phyloP scores from a whole-genome alignment of 441 rosid genomes.

The Erodium texanum region DNA sequence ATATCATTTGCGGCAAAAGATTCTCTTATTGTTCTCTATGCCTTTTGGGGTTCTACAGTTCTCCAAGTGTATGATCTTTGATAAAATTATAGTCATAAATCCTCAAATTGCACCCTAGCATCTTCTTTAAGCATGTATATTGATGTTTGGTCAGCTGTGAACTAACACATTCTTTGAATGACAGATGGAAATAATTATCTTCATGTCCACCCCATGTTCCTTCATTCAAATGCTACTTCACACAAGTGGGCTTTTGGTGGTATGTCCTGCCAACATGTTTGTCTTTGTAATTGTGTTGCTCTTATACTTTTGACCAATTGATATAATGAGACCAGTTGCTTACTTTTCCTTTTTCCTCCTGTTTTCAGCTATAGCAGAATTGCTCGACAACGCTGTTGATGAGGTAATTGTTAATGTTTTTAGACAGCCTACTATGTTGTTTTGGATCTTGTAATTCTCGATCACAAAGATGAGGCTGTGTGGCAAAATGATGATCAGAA shows the following conservation, averaged over 20 bases:
- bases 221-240: constrained; percentile 97
- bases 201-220: constrained; percentile 93
- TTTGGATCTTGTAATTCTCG: background rate
- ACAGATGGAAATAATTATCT: constrained; percentile 69
- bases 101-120: background rate
- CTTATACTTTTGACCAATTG: constrained; percentile 5
- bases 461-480: background rate
- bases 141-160: constrained; percentile 11
- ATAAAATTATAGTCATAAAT: background rate
- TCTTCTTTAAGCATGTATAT: constrained; percentile 9
- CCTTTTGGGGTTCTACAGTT: background rate
- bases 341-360: background rate
- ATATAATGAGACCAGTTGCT: constrained; percentile 7
- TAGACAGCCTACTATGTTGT: background rate
- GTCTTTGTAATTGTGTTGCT: background rate
- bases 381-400: constrained; percentile 23
- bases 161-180: constrained; percentile 5
- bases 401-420: constrained; percentile 14
- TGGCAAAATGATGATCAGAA: background rate
- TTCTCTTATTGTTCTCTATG: no score
- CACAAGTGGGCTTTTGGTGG: constrained; percentile 99
- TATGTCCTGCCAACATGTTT: constrained; percentile 31
- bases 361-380: constrained; percentile 23
- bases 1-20: background rate
- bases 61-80: background rate